Base-by-base conservation (phyloP, 495 filamentous ascomycete species). In the Penicillium odoratum region DNA sequence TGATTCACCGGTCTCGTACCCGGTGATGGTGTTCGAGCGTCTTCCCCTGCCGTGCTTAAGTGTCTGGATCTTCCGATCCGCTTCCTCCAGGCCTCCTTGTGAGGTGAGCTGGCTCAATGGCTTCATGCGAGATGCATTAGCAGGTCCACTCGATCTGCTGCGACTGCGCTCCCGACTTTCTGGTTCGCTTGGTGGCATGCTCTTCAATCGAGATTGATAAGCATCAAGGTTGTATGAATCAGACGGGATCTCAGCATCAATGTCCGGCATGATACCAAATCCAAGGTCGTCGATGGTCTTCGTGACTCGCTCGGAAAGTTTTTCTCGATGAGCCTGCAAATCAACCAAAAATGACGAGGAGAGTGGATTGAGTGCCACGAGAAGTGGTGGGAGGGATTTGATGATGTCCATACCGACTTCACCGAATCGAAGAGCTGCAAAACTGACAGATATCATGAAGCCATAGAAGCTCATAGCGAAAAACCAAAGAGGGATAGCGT, bases 341-440 rank as follows among this genome's bases (percentile, higher is more conserved):
- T 87, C 84, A 56, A 85, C 77, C 34, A 97, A 81, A 31, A 84
- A 90, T 62, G 92, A 92, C 61, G 83, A 85, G 1, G 88, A 88
- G 11, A 82, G 80, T 6, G 92, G 92, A 59, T 85, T 87, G 53
- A 97, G 79, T 43, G 86, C 90, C 18, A 94, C 75, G 15, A 92
- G 72, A 13, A 97, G 85, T 3, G 92, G 92, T 0, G 88, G 81
- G 8, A 97, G 83, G 3, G 92, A 96, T 70, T 96, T 97, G 74
- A 89, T 65, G 36, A 97, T 94, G 67, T 97, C 92, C 92, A 96
- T 96, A 28, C 91, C 92, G 36, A 91, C 86, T 71, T 97, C 92
- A 29, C 92, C 92, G 61, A 96, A 93, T 16, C 92, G 88, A 31
- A 97, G 84, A 8, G 92, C 90, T 3, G 89, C 90, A 64, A 92